Percentiles rank a stretch among this genome's conserved stretches.
These are phyloP conservation scores for Hippophae tibetana DNA, from an alignment of 306 rosid species.

Conservation along the genomic window DNA sequence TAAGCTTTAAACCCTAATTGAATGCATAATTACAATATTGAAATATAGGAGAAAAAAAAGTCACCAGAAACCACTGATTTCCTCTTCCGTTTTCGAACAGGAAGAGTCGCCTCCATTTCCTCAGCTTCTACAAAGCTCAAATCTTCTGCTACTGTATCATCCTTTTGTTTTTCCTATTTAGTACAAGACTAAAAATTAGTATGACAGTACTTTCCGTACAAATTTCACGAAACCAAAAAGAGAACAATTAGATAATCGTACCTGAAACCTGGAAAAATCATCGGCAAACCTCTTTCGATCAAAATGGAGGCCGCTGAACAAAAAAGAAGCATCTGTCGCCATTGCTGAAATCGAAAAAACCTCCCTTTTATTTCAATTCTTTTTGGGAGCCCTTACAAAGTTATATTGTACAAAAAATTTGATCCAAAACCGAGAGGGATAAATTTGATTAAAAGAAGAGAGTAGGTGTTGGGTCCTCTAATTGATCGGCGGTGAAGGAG, in stretches of 20 bases:
- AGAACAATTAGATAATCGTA: constrained; percentile 5
- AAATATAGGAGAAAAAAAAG: neutral
- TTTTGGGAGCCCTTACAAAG: no score
- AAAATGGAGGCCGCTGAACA: constrained; percentile 75
- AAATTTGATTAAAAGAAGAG: no score
- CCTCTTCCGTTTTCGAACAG: constrained; percentile 71
- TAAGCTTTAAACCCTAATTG: neutral
- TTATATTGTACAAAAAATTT: no score
- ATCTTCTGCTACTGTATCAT: constrained; percentile 25
- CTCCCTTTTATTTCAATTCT: neutral
- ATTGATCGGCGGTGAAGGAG: no score
- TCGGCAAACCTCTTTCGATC: constrained; percentile 54
- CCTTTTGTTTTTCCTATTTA: constrained; percentile 35
- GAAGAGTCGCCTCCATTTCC: constrained; percentile 29
- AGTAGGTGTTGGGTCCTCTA: no score
- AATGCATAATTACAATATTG: neutral
- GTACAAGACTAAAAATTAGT: neutral
- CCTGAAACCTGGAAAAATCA: constrained; percentile 74
- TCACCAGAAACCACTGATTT: constrained; percentile 48
- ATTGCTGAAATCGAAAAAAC: constrained; percentile 20
- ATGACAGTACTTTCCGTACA: neutral
- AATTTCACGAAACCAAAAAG: neutral
- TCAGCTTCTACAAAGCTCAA: constrained; percentile 20
- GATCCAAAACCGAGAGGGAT: no score
- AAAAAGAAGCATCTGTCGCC: constrained; percentile 55